Evolutionary conservation across 768 basidiomycete species (phyloP), one percentile per base, ranked within the genome.

Genomic region (Naganishia antarctica): DNA sequence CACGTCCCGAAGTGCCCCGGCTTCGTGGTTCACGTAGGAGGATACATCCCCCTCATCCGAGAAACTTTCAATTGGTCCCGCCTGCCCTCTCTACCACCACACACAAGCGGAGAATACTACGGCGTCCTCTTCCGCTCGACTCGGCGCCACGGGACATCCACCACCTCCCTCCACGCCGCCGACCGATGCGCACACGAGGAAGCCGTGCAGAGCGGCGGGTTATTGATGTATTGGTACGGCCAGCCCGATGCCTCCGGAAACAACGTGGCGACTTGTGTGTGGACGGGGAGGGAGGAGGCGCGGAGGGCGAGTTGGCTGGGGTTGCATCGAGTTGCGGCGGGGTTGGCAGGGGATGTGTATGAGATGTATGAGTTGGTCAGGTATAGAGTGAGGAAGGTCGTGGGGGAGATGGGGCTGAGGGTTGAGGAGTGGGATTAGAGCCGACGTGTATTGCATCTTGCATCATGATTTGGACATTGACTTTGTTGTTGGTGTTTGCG

Each of bases 171-270:
- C 5, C 93, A 96, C 77, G 85, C 87, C 61, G 91, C 90, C 4
- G 94, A 98, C 76, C 83, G 83, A 71, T 78, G 81, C 44, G 93
- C 94, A 1, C 93, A 97, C 71, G 90, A 93, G 78, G 94, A 98
- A 76, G 94, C 94, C 0, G 84, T 97, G 28, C 81, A 81, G 44
- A 90, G 89, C 65, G 78, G 78, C 16, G 76, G 77, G 84, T 80
- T 97, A 32, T 83, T 96, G 58, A 81, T 93, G 74, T 97, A 97
- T 76, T 97, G 94, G 93, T 93, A 91, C 70, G 92, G 92, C 11
- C 82, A 87, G 31, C 92, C 92, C 0, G 80, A 89, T 69, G 81
- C 88, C 78, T 11, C 12, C 21, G 53, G 53, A 8, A 26, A 57
- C 34, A 97, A 97, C 76, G 84, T 96, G 60, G 91, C 93, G 8